Evolutionary conservation across 352 stramenopile species (phyloP), one percentile per base, ranked within the genome.

Genomic region (Sclerospora graminicola): DNA sequence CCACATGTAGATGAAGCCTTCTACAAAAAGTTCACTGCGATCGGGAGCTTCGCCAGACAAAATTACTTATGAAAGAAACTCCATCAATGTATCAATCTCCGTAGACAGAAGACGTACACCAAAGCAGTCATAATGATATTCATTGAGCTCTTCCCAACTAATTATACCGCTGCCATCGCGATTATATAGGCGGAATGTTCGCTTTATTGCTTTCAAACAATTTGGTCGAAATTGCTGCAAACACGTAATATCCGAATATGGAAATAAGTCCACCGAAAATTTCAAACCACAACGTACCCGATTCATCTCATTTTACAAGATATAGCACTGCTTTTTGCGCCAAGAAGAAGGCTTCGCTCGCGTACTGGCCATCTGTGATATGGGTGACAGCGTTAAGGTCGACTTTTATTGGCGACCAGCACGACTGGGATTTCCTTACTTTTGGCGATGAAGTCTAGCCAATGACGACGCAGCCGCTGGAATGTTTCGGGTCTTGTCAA

Each of bases 241-340:
- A 40, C n/a, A n/a, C n/a, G n/a, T n/a, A n/a, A n/a, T n/a, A n/a
- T n/a, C n/a, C n/a, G n/a, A n/a, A n/a, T n/a, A n/a, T n/a, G n/a
- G n/a, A n/a, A n/a, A n/a, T n/a, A n/a, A 33, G 23, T 26, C 13
- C 9, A 43, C 5, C 10, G 9, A 27, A 24, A 33, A 0, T 11
- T 29, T 21, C 8, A 68, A 45, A 84, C 87, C n/a, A n/a, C n/a
- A n/a, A n/a, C n/a, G n/a, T n/a, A n/a, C n/a, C n/a, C n/a, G n/a
- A n/a, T n/a, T n/a, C 49, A 84, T 83, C 44, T 74, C 73, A 53
- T 94, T 80, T 62, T 89, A 94, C 19, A 95, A 62, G 84, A 51
- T 95, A 95, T 10, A 95, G 31, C n/a, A 95, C 84, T 4, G 82
- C 80, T 48, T 94, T 91, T 41, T 94, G 82, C 3, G 84, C 84